Evolutionary conservation across 139 green algal genomes (phyloP), one percentile per base, ranked within the genome.

Genomic region (Medakamo hakoo): DNA sequence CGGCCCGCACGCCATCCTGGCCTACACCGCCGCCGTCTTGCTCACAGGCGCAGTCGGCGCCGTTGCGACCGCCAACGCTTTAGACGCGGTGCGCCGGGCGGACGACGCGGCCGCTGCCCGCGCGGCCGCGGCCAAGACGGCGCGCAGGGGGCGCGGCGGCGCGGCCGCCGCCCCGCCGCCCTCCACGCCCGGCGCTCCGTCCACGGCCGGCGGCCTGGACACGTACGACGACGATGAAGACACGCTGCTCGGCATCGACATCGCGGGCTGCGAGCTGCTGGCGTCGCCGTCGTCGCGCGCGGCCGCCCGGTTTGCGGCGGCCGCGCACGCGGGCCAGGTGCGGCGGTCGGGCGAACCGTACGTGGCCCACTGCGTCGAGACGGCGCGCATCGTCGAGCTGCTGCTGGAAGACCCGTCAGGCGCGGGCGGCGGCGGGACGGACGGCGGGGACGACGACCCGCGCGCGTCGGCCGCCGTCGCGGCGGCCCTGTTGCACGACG

Each of bases 281-380:
- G n/a, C 23, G 16, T 58, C 72, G 1, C 75, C 73, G 0, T 26
- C 49, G 1, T 80, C 96, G 26, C 55, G 76, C 55, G 55, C 57
- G 24, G 89, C 91, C 3, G 79, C 82, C 9, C 73, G 84, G 0
- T 96, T 94, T 80, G 91, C 91, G 24, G 85, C 78, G 3, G 31
- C 57, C 4, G 86, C 85, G 1, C 90, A 97, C 68, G 59, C 61
- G 29, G 85, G 81, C 29, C 86, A 95, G 76, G 64, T 68, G 52
- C 79, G 92, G 30, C 87, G 85, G 63, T 95, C 87, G 5, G 82
- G 86, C 3, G 79, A 96, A 68, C 85, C 90, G 0, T 98, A 98
- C 65, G 78, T 97, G 0, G 74, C 65, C 1, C 92, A 98, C 73
- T 96, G 87, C 80, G 79, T 98, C 0, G 82, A 95, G 63, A 91